Conservation (phyloP, 257 asterid species). For the Haberlea rhodopensis region DNA sequence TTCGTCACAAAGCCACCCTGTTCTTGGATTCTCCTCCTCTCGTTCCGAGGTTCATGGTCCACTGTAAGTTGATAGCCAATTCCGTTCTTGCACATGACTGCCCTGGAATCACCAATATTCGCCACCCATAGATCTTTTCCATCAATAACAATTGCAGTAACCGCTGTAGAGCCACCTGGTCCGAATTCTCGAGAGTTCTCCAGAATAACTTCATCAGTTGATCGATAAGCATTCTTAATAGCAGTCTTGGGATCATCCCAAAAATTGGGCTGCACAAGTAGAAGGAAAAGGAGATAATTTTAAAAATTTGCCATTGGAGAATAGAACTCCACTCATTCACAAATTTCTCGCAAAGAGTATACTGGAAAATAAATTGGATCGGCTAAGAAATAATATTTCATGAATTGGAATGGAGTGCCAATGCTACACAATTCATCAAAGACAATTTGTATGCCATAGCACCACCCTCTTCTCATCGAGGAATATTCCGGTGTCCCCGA, state of each 20-base stretch:
- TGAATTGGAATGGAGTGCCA: too few species aligned
- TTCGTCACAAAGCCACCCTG: constrained; percentile 84
- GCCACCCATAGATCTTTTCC: constrained; percentile 83
- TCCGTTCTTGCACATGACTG: constrained; percentile 59
- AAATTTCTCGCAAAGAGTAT: neutral
- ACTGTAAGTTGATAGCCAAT: constrained; percentile 64
- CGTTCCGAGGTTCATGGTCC: constrained; percentile 73
- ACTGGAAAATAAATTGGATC: too few species aligned
- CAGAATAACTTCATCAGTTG: constrained; percentile 57
- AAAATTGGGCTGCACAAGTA: constrained; percentile 55
- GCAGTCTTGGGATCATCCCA: constrained; percentile 68
- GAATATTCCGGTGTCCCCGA: too few species aligned
- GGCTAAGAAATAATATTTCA: too few species aligned
- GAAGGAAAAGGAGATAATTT: constrained; percentile 14
- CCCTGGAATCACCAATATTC: constrained; percentile 77
- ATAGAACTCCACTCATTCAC: neutral
- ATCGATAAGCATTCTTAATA: constrained; percentile 54
- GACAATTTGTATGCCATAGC: too few species aligned
- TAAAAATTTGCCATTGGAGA: neutral
- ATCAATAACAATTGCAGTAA: constrained; percentile 71
- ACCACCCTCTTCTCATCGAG: too few species aligned
- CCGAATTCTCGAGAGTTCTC: constrained; percentile 67
- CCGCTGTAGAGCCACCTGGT: constrained; percentile 91
- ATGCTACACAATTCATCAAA: too few species aligned
- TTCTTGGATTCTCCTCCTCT: constrained; percentile 62